phyloP scores from a whole-genome alignment of 2,329 filamentous ascomycete genomes.

The Cercospora sp. region DNA sequence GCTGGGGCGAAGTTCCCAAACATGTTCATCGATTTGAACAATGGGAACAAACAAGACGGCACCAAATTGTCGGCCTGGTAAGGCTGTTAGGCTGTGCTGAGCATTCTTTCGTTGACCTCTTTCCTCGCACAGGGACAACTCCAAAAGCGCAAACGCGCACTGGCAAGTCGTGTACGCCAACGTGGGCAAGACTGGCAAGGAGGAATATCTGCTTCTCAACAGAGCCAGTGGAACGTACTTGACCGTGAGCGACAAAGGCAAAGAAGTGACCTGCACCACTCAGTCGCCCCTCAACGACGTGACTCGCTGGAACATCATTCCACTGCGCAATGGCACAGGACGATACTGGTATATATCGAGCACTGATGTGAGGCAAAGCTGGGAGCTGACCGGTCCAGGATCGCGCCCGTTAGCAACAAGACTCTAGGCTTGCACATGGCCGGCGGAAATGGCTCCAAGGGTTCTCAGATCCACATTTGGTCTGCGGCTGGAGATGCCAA shows the following conservation, averaged over 20 bases:
- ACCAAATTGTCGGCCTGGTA: background rate
- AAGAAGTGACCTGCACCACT: background rate
- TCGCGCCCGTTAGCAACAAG: background rate
- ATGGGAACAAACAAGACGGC: background rate
- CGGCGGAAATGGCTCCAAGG: background rate
- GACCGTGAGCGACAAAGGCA: conserved; percentile 24
- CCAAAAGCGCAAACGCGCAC: background rate
- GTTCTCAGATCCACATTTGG: background rate
- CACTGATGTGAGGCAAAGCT: background rate
- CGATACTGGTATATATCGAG: background rate
- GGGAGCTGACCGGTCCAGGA: background rate
- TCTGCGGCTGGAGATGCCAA: background rate
- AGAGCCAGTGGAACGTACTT: conserved; percentile 27
- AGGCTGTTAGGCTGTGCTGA: background rate
- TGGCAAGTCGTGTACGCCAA: background rate
- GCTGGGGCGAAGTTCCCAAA: background rate
- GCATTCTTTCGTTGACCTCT: background rate
- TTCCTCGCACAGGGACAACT: background rate
- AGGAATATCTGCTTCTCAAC: background rate
- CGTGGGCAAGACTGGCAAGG: background rate
- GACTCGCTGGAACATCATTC: background rate
- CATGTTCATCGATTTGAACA: background rate
- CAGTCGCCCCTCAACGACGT: background rate
- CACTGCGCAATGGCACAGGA: background rate
- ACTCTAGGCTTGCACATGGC: background rate